These are phyloP conservation scores for Iris macrosiphon DNA, from an alignment of 106 monocot species.

Conservation along the genomic window DNA sequence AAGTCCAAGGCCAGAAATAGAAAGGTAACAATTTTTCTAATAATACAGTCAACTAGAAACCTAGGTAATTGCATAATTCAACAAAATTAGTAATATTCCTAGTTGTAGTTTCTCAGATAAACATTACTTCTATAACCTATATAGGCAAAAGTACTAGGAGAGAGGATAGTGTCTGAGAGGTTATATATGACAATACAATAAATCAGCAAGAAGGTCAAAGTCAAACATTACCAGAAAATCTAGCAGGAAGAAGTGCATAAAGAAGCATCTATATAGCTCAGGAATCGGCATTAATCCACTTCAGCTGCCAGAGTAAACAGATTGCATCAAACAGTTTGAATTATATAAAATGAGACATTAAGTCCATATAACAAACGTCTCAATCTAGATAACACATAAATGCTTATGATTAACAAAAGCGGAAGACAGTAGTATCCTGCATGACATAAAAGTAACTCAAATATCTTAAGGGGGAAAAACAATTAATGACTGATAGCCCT, in stretches of 20 bases:
- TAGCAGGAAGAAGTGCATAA: constrained; percentile 10
- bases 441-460: neutral
- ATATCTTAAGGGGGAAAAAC: constrained; percentile 3
- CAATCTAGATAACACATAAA: constrained; percentile 11
- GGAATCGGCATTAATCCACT: constrained; percentile 25
- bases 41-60: neutral
- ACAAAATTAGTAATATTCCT: neutral
- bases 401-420: constrained; percentile 8
- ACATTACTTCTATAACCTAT: neutral
- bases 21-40: neutral
- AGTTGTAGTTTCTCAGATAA: neutral
- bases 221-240: constrained; percentile 17
- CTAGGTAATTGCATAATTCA: neutral
- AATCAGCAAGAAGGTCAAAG: neutral
- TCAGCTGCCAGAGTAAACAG: constrained; percentile 40
- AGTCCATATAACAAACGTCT: constrained; percentile 18
- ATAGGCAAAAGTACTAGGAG: neutral
- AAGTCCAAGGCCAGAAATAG: neutral
- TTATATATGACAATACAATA: neutral
- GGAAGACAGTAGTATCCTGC: neutral
- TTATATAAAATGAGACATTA: constrained; percentile 7
- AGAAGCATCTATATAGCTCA: constrained; percentile 21
- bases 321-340: constrained; percentile 12
- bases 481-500: constrained; percentile 60
- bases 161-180: neutral